Percentiles rank a stretch among this genome's conserved stretches.
These are phyloP conservation scores for Singerocomus inundabilis DNA, from an alignment of 1,284 basidiomycete species.

Conservation along the genomic window DNA sequence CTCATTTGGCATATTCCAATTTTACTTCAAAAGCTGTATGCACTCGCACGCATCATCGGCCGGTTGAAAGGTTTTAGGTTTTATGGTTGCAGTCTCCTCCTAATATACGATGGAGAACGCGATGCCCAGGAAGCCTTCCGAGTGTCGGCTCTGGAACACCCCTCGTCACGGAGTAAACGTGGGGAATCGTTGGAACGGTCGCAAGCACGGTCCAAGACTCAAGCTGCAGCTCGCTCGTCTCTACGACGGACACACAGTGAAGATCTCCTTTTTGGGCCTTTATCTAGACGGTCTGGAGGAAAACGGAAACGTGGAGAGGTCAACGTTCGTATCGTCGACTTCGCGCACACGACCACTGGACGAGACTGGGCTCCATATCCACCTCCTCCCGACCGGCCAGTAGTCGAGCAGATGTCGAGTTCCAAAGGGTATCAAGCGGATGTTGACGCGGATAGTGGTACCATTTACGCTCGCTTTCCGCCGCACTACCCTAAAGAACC, in stretches of 20 bases:
- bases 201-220: slow-evolving; percentile 37
- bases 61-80: slow-evolving; percentile 92
- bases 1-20: slow-evolving; percentile 91
- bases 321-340: slow-evolving; percentile 96
- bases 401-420: slow-evolving; percentile 48
- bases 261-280: slow-evolving; percentile 65
- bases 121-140: slow-evolving; percentile 80
- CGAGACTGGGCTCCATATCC: slow-evolving; percentile 81
- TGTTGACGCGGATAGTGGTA: slow-evolving; percentile 74
- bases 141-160: slow-evolving; percentile 59
- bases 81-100: slow-evolving; percentile 94
- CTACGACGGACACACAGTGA: slow-evolving; percentile 75
- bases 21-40: slow-evolving; percentile 89
- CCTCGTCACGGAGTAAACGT: slow-evolving; percentile 69
- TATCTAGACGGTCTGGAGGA: slow-evolving; percentile 56
- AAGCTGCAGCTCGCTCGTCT: slow-evolving; percentile 39
- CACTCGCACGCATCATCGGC: slow-evolving; percentile 88
- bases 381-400: slow-evolving; percentile 37
- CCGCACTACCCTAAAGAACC: slow-evolving; percentile 87
- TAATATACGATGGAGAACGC: slow-evolving; percentile 96
- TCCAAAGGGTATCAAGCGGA: slow-evolving; percentile 81
- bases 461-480: slow-evolving; percentile 86
- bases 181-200: slow-evolving; percentile 73
- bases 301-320: slow-evolving; percentile 84
- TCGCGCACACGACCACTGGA: slow-evolving; percentile 98